Evolutionary conservation across 1,139 yeast species (phyloP).

Genomic region (Lodderomyces margitis): DNA sequence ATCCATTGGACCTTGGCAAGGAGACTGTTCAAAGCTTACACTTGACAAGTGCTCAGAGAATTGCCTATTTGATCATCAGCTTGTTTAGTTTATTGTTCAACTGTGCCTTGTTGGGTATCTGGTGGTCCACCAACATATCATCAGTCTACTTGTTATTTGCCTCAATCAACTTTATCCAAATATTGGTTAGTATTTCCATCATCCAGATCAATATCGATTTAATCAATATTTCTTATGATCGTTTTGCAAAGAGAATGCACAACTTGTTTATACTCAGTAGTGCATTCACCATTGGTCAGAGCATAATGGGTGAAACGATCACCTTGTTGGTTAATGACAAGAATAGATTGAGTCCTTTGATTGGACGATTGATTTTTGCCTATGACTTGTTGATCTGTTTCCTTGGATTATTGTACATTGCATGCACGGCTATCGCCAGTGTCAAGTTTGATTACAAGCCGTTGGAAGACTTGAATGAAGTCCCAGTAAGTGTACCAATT

Average conservation of each 20-base stretch:
- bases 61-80: conserved; percentile 12
- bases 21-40: conserved; percentile 3
- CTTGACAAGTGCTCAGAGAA: conserved; percentile 9
- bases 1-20: conserved; percentile 15
- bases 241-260: conserved; percentile 15
- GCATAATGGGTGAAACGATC: conserved; percentile 16
- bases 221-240: conserved; percentile 10
- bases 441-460: conserved; percentile 12
- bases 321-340: conserved; percentile 15
- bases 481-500: conserved; percentile 16
- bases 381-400: conserved; percentile 12
- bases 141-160: conserved; percentile 15
- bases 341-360: conserved; percentile 16
- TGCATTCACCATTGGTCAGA: conserved; percentile 16
- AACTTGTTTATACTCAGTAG: conserved; percentile 17
- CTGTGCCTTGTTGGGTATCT: conserved; percentile 15
- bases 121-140: conserved; percentile 16
- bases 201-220: conserved; percentile 16
- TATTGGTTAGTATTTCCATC: conserved; percentile 18
- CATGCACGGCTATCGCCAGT: conserved; percentile 13
- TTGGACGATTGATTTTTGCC: conserved; percentile 17
- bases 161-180: conserved; percentile 14
- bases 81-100: conserved; percentile 15
- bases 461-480: conserved; percentile 8
- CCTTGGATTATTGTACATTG: conserved; percentile 8